Evolutionary conservation across 2,329 filamentous ascomycete genomes (phyloP).

Genomic region (Alternaria gaisen): DNA sequence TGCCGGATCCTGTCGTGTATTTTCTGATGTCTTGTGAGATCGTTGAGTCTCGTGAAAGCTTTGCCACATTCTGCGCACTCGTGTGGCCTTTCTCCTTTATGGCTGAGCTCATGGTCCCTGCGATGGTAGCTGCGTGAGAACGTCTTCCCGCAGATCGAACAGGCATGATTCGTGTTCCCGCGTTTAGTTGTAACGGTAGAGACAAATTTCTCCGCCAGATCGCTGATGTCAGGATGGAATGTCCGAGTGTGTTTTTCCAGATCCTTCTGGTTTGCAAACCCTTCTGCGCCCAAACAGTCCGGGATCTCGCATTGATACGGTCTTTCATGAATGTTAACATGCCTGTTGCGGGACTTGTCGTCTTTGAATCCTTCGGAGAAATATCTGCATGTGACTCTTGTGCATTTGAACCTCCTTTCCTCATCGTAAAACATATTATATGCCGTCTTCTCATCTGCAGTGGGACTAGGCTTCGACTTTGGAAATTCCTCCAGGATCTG

Average conservation of each 20-base stretch:
- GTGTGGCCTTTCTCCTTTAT: constrained; percentile 41
- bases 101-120: constrained; percentile 49
- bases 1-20: constrained; percentile 30
- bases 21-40: constrained; percentile 36
- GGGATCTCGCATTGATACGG: constrained; percentile 51
- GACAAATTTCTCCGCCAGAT: constrained; percentile 33
- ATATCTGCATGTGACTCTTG: too few relatives aligned
- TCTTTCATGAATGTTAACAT: constrained; percentile 18
- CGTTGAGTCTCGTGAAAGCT: constrained; percentile 37
- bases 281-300: constrained; percentile 49
- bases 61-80: constrained; percentile 39
- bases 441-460: too few relatives aligned
- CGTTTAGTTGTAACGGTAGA: constrained; percentile 15
- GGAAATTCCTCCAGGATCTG: too few relatives aligned
- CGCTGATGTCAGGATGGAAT: constrained; percentile 39
- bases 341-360: too few relatives aligned
- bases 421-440: too few relatives aligned
- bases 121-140: constrained; percentile 53
- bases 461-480: too few relatives aligned
- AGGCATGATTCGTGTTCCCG: constrained; percentile 38
- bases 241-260: constrained; percentile 35
- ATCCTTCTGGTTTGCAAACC: constrained; percentile 54
- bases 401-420: too few relatives aligned
- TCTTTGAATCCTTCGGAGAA: too few relatives aligned
- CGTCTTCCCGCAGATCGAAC: constrained; percentile 48